Percentiles rank a stretch among this genome's conserved stretches.
Conservation (phyloP, 2,329 filamentous ascomycete genomes). For the Atkinsonella texensis region DNA sequence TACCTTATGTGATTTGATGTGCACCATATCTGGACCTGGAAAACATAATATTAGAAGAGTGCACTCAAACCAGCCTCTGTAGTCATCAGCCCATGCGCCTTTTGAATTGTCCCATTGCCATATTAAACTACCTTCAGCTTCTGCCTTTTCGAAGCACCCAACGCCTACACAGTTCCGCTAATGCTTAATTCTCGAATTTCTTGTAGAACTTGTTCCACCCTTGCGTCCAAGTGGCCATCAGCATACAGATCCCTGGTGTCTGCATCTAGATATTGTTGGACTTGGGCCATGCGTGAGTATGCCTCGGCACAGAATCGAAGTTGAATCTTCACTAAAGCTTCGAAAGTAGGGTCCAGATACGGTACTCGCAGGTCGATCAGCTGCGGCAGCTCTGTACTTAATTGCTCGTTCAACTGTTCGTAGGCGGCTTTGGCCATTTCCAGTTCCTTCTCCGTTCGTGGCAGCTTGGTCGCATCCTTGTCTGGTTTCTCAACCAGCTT, state of each 20-base stretch:
- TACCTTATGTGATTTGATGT: neutral
- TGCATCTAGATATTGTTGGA: slow-evolving; percentile 94
- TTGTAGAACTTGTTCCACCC: slow-evolving; percentile 90
- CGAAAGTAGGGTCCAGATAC: slow-evolving; percentile 92
- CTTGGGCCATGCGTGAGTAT: slow-evolving; percentile 95
- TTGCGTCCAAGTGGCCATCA: slow-evolving; percentile 76
- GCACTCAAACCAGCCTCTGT: neutral
- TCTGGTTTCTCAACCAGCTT: slow-evolving; percentile 96
- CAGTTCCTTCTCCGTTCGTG: slow-evolving; percentile 89
- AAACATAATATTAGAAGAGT: neutral
- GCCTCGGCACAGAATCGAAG: slow-evolving; percentile 95
- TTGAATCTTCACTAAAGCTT: slow-evolving; percentile 97
- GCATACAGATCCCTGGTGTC: slow-evolving; percentile 96
- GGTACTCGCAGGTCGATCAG: slow-evolving; percentile 94
- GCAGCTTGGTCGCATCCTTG: slow-evolving; percentile 94
- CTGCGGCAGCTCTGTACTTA: slow-evolving; percentile 85
- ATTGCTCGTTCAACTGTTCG: slow-evolving; percentile 93
- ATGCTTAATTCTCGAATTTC: slow-evolving; percentile 97
- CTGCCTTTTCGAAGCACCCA: neutral
- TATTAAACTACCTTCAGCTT: neutral
- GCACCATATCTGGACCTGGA: neutral
- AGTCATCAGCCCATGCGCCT: slow-evolving; percentile 3
- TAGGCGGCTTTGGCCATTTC: slow-evolving; percentile 90
- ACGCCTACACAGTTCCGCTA: slow-evolving; percentile 49
- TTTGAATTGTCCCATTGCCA: neutral